A percentile compares a stretch with the other conserved stretches of the same genome.
Evolutionary conservation across 805 yeast species (phyloP).

Genomic region (Wickerhamomyces xylosicus): DNA sequence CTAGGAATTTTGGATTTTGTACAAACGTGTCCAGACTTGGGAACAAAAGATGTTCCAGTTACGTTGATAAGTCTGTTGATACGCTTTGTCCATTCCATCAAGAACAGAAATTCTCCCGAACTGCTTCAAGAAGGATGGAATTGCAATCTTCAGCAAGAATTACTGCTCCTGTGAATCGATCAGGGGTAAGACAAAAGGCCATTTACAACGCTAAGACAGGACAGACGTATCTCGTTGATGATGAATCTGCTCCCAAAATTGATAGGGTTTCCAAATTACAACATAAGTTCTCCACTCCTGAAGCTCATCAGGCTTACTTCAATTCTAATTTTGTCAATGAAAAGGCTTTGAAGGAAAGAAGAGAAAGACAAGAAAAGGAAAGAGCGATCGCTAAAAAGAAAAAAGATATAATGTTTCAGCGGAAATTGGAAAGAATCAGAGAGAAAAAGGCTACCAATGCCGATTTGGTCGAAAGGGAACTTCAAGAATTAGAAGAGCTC

Average conservation of each 20-base stretch:
- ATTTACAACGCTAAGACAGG: constrained; percentile 23
- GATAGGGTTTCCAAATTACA: constrained; percentile 15
- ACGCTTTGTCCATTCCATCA: constrained; percentile 65
- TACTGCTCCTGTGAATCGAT: constrained; percentile 40
- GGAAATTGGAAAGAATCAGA: constrained; percentile 19
- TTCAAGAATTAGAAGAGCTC: constrained; percentile 15
- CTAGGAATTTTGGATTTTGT: constrained; percentile 63
- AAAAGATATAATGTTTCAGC: constrained; percentile 22
- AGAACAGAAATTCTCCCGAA: constrained; percentile 41
- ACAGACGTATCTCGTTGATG: constrained; percentile 17
- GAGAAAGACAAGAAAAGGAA: constrained; percentile 13
- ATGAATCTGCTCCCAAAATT: constrained; percentile 15
- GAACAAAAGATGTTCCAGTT: constrained; percentile 44
- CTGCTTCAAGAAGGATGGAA: constrained; percentile 64
- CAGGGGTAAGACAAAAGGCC: constrained; percentile 32
- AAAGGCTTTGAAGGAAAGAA: constrained; percentile 26
- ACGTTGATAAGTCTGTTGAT: constrained; percentile 43
- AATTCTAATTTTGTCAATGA: constrained; percentile 27
- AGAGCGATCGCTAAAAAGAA: constrained; percentile 16
- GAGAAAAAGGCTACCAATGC: constrained; percentile 20
- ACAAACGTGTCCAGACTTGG: too few species aligned
- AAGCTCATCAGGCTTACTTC: constrained; percentile 40
- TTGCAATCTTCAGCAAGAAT: constrained; percentile 49
- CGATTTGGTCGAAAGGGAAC: constrained; percentile 18
- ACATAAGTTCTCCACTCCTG: constrained; percentile 27